Evolutionary conservation across 768 basidiomycete genomes (phyloP), one percentile per base, ranked within the genome.

Genomic region (Macrolepiota dolichaula): DNA sequence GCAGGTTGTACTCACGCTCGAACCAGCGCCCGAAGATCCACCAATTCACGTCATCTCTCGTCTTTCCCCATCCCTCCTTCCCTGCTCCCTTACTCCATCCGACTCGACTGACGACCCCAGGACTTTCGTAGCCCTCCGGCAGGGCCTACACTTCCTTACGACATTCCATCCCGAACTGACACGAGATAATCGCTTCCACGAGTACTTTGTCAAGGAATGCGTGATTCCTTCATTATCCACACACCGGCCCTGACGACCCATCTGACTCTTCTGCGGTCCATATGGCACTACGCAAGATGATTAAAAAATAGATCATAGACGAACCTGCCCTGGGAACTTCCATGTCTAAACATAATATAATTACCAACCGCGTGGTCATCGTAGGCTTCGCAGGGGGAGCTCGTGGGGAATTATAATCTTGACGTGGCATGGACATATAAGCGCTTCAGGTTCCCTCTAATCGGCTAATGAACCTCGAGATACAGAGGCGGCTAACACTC

Each of bases 81-180:
- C 75, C 6, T 72, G 78, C 38, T 66, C 71, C 35, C 72, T 81
- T 24, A 74, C 78, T 49, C 74, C 78, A 59, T 73, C 78, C 38
- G 76, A 77, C n/a, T 78, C 81, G 59, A 77, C 76, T 1, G 71
- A 74, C 55, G 87, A 88, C 65, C 81, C 84, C 7, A 81, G 80
- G 68, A 87, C 81, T 11, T 85, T 92, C 64, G 95, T 98, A 52
- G 94, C 94, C 17, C 74, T 95, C 17, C 85, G 88, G 2, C 92
- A 97, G 69, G 96, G 96, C 27, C 79, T 77, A 27, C 88, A 94
- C 70, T 77, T 98, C 62, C 80, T 95, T 29, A 94, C 95, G 3
- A 92, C 89, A 0, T 98, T 97, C 76, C 96, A 98, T 69, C 96
- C 96, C 0, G 96, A 98, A 72, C 77, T 98, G 49, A 95, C 92